A percentile compares a stretch with the other conserved stretches of the same genome.
phyloP scores from a whole-genome alignment of 176 grass and related monocot genomes.

The Echinochloa phyllopogon region DNA sequence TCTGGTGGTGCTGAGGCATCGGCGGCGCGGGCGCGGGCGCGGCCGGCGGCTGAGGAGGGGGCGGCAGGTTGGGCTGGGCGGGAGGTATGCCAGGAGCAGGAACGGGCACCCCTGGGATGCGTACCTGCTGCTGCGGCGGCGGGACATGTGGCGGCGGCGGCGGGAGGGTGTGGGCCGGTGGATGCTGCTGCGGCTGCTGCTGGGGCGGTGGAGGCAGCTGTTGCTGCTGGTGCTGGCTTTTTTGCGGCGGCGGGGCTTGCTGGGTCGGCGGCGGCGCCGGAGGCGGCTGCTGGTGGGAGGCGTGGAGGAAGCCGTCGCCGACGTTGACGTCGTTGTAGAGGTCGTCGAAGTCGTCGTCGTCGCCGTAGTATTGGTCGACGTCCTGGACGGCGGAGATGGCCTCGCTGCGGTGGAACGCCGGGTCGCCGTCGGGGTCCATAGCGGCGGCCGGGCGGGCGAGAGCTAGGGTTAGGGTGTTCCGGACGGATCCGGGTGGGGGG shows the following conservation, averaged over 20 bases:
- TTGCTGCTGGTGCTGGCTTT: conserved; percentile 22
- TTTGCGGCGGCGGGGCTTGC: not conserved
- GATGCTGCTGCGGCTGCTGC: conserved; percentile 23
- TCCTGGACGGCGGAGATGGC: conserved; percentile 77
- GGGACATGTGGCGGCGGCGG: conserved; percentile 28
- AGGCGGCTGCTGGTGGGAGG: conserved; percentile 39
- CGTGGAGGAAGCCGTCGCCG: conserved; percentile 74
- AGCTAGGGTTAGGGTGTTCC: conserved; percentile 63
- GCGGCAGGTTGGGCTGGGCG: conserved; percentile 42
- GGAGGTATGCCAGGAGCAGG: conserved; percentile 55
- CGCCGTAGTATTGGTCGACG: conserved; percentile 82
- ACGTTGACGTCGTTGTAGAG: conserved; percentile 92
- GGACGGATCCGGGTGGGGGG: not conserved
- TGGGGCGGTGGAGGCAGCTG: conserved; percentile 37
- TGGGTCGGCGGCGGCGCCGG: conserved; percentile 1
- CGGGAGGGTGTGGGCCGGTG: conserved; percentile 22
- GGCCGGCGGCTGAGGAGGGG: conserved; percentile 28
- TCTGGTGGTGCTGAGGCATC: conserved; percentile 50
- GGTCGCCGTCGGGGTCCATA: conserved; percentile 67
- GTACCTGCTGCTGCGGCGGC: conserved; percentile 57
- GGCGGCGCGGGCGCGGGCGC: conserved; percentile 10
- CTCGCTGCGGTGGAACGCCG: conserved; percentile 67
- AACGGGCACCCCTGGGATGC: conserved; percentile 47
- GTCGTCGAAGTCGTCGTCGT: conserved; percentile 92
- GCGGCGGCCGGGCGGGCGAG: not conserved